Base-by-base conservation (phyloP, 148 eudicot species). In the Nepenthes gracilis region DNA sequence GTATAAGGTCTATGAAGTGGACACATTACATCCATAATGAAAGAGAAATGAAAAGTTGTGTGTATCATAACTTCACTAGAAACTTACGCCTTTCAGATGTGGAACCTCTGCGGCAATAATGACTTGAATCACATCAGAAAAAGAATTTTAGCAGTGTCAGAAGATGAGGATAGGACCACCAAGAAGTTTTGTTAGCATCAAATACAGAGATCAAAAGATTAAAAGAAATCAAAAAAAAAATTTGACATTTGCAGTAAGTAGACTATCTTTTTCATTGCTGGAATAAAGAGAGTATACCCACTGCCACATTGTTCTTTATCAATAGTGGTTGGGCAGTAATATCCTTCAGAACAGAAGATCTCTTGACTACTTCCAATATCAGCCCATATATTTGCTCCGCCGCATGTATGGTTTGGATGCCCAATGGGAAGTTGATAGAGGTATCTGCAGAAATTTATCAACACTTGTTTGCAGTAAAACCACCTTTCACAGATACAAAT, bases 371-470 rank as follows among this genome's bases (percentile, higher is more conserved):
- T 74, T 48, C 55, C 59, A 58, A 75, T 57, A 79, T 86, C 92
- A 50, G 97, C 84, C 99, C 99, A 93, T 36, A 74, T 74, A 63
- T 93, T 84, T 43, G 99, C 99, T 62, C 87, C 99, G n/a, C 99
- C 99, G 72, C 99, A 93, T 4, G 81, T 82, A 70, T 82, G 96
- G 68, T 79, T 79, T 35, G 70, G 55, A 36, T 66, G 65, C 50
- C 80, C 89, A 61, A 83, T 63, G 23, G 99, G 95, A 35, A 82
- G 75, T 63, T 74, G 83, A 74, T 93, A 93, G 11, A 35, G 52
- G 75, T 93, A 93, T 73, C 97, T 93, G 83, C 71, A 67, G 35
- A 61, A 64, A 67, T 47, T 43, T 12, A 58, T 47, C 33, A 35
- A 65, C 47, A 7, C 11, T 53, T 65, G 53, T 40, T 58, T 48